phyloP scores from a whole-genome alignment of 202 grass and related monocot species.

The Alloteropsis angusta region DNA sequence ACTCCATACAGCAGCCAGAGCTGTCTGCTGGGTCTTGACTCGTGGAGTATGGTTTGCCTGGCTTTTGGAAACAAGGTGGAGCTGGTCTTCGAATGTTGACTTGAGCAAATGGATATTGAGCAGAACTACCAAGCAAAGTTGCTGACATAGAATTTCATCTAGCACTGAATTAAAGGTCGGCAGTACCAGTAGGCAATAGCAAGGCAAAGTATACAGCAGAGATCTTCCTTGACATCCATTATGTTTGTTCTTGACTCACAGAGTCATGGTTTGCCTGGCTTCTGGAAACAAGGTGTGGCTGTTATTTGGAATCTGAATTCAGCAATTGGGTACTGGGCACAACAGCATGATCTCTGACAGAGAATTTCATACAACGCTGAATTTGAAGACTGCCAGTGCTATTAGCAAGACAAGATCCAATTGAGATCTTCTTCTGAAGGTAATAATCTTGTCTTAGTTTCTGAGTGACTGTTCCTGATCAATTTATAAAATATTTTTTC shows the following conservation, averaged over 20 bases:
- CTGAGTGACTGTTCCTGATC: not conserved
- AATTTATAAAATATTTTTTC: not conserved
- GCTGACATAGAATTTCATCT: not conserved
- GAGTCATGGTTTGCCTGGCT: too few species aligned
- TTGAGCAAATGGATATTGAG: not conserved
- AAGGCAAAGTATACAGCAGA: not conserved
- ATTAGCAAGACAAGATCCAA: not conserved
- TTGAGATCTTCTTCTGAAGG: constrained; percentile 10
- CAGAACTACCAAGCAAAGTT: not conserved
- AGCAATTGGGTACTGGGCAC: too few species aligned
- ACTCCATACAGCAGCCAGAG: too few species aligned
- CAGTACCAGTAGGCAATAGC: not conserved
- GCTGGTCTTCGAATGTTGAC: not conserved
- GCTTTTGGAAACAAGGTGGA: not conserved
- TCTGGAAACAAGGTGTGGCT: too few species aligned
- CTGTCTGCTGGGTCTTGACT: too few species aligned
- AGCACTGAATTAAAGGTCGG: not conserved
- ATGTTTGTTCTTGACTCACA: too few species aligned
- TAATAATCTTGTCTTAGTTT: not conserved
- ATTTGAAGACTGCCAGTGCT: not conserved
- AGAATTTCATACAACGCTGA: not conserved
- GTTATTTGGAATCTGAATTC: too few species aligned
- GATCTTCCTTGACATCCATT: not conserved
- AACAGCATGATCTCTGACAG: not conserved
- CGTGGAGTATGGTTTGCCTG: not conserved